These are phyloP conservation scores for Euphorbia pulcherrima DNA, from an alignment of 345 rosid species.

Conservation along the genomic window DNA sequence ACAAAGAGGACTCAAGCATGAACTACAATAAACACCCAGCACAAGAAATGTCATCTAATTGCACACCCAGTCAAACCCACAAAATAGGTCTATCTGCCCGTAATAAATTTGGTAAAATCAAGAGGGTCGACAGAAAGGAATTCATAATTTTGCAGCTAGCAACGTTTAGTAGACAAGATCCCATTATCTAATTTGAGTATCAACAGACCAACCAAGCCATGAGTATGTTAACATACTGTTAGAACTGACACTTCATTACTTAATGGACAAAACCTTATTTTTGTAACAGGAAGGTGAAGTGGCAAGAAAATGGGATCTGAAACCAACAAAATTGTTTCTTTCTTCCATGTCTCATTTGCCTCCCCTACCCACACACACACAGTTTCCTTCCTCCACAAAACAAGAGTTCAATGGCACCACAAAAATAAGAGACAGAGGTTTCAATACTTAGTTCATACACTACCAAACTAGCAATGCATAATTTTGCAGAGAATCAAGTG, in stretches of 20 bases:
- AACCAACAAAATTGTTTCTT: too few relatives aligned
- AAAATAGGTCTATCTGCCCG: background rate
- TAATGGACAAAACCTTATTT: background rate
- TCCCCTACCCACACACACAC: too few relatives aligned
- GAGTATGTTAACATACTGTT: background rate
- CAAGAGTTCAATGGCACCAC: too few relatives aligned
- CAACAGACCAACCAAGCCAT: background rate
- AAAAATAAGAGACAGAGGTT: too few relatives aligned
- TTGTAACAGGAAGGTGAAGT: background rate
- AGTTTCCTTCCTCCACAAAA: too few relatives aligned
- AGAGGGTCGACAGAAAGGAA: background rate
- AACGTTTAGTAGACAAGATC: background rate
- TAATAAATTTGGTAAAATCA: background rate
- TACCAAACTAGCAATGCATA: too few relatives aligned
- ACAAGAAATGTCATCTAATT: background rate
- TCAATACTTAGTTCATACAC: too few relatives aligned
- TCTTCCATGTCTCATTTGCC: too few relatives aligned
- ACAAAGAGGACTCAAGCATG: background rate
- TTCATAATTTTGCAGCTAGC: background rate
- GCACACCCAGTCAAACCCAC: background rate
- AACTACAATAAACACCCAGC: background rate
- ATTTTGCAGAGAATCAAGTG: too few relatives aligned
- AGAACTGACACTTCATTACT: background rate
- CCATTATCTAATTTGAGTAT: background rate
- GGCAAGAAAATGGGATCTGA: background rate